A percentile compares a stretch with the other conserved stretches of the same genome.
These are phyloP conservation scores for Eremothecium gossypii DNA, from an alignment of 1,139 yeast genomes.

Conservation along the genomic window DNA sequence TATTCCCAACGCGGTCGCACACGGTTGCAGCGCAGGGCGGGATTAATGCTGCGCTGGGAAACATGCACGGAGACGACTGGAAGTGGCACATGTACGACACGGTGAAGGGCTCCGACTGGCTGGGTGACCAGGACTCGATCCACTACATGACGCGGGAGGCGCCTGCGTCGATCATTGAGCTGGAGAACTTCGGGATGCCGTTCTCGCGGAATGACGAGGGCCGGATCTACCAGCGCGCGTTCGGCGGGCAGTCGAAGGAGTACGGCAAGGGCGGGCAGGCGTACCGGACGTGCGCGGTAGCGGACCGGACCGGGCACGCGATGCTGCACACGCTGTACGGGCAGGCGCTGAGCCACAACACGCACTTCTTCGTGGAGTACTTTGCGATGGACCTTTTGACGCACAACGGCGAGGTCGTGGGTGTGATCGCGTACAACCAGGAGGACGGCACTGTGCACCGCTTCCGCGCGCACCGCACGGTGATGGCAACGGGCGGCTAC, in stretches of 20 bases:
- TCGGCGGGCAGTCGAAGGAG: slow-evolving; percentile 95
- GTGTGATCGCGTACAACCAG: slow-evolving; percentile 95
- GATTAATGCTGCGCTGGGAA: slow-evolving; percentile 91
- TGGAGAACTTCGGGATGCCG: slow-evolving; percentile 97
- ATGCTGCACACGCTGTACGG: slow-evolving; percentile 92
- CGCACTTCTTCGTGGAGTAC: slow-evolving; percentile 96
- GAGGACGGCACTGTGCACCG: slow-evolving; percentile 98
- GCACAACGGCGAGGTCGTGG: slow-evolving; percentile 95
- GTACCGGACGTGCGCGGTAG: slow-evolving; percentile 98
- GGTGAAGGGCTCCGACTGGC: slow-evolving; percentile 99
- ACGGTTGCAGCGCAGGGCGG: slow-evolving; percentile 99
- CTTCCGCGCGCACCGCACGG: slow-evolving; percentile 93
- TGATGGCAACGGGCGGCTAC: slow-evolving; percentile 97
- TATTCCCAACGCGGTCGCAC: slow-evolving; percentile 97
- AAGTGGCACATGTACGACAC: slow-evolving; percentile 99
- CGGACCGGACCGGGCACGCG: slow-evolving; percentile 98
- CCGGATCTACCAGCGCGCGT: slow-evolving; percentile 95
- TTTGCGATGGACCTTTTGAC: slow-evolving; percentile 91
- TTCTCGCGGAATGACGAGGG: slow-evolving; percentile 97
- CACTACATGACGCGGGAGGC: slow-evolving; percentile 99
- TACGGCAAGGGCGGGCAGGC: slow-evolving; percentile 99
- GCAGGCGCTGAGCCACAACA: slow-evolving; percentile 92
- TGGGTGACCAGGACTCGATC: slow-evolving; percentile 98
- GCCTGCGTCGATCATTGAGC: slow-evolving; percentile 88
- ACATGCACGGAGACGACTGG: slow-evolving; percentile 98